Conservation (phyloP, 2,329 filamentous ascomycete species). For the Aspergillus cejpii region DNA sequence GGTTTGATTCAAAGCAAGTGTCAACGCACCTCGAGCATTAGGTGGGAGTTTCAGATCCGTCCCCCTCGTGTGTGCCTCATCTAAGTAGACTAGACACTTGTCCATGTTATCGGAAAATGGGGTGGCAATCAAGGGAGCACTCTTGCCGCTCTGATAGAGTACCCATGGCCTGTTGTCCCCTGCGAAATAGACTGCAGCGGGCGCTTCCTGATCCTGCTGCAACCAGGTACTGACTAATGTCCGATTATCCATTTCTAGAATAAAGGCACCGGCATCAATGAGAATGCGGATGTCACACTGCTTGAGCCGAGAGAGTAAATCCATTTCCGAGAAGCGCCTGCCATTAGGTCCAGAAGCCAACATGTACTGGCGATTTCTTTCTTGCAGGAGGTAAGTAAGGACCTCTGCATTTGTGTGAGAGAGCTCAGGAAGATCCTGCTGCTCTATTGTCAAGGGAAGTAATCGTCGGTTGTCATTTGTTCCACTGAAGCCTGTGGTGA, state of each 20-base stretch:
- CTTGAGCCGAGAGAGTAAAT: slow-evolving; percentile 41
- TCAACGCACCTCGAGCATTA: slow-evolving; percentile 47
- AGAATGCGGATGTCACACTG: slow-evolving; percentile 45
- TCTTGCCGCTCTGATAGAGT: slow-evolving; percentile 35
- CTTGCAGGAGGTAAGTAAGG: slow-evolving; percentile 51
- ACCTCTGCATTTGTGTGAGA: slow-evolving; percentile 59
- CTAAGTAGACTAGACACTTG: slow-evolving; percentile 52
- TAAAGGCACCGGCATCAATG: slow-evolving; percentile 59
- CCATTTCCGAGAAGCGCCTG: slow-evolving; percentile 41
- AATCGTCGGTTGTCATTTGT: slow-evolving; percentile 60
- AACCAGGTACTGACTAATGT: slow-evolving; percentile 49
- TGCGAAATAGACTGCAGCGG: slow-evolving; percentile 52
- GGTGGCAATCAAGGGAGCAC: slow-evolving; percentile 46
- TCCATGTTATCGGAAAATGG: slow-evolving; percentile 51
- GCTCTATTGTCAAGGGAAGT: slow-evolving; percentile 55
- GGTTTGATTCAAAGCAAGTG: slow-evolving; percentile 50
- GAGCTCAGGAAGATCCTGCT: slow-evolving; percentile 53
- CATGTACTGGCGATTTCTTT: slow-evolving; percentile 47
- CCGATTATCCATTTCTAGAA: slow-evolving; percentile 55
- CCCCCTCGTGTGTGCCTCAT: slow-evolving; percentile 56
- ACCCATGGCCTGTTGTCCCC: slow-evolving; percentile 43
- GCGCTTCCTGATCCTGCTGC: slow-evolving; percentile 37
- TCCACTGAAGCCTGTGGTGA: slow-evolving; percentile 64
- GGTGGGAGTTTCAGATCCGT: slow-evolving; percentile 53
- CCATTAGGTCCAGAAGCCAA: slow-evolving; percentile 26